Conservation (phyloP, 1,284 basidiomycete genomes). For the Sporisorium sorghi region DNA sequence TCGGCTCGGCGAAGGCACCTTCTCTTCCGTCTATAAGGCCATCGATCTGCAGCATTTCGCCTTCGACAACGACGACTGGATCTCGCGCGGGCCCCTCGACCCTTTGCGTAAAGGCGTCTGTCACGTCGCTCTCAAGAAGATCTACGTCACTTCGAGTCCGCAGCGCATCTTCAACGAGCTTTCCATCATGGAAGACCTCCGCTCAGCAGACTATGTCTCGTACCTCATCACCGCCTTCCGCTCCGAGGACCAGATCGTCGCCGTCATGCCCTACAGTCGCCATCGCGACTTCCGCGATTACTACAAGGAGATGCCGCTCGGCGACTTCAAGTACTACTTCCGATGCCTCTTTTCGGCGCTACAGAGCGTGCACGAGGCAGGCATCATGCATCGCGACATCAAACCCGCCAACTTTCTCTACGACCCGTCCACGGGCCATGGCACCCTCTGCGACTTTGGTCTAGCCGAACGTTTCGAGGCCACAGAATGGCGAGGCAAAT, state of each 20-base stretch:
- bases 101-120: slow-evolving; percentile 67
- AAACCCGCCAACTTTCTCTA: slow-evolving; percentile 99
- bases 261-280: slow-evolving; percentile 91
- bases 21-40: slow-evolving; percentile 98
- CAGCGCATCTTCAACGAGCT: slow-evolving; percentile 94
- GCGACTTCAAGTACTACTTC: slow-evolving; percentile 86
- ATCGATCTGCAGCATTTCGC: slow-evolving; percentile 81
- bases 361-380: slow-evolving; percentile 86
- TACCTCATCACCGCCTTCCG: slow-evolving; percentile 95
- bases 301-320: slow-evolving; percentile 78
- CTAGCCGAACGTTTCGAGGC: slow-evolving; percentile 72
- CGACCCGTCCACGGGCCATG: slow-evolving; percentile 83
- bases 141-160: slow-evolving; percentile 95
- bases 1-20: slow-evolving; percentile 92
- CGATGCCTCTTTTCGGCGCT: slow-evolving; percentile 90
- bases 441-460: slow-evolving; percentile 94
- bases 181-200: slow-evolving; percentile 83
- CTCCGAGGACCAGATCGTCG: slow-evolving; percentile 90
- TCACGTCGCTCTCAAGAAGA: slow-evolving; percentile 94
- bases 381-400: slow-evolving; percentile 95
- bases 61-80: slow-evolving; percentile 86
- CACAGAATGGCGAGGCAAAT: slow-evolving; percentile 65
- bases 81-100: slow-evolving; percentile 38
- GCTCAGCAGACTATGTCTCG: slow-evolving; percentile 57
- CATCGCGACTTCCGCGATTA: slow-evolving; percentile 94